Evolutionary conservation across 805 yeast genomes (phyloP).

Genomic region (Myxozyma kluyveri): DNA sequence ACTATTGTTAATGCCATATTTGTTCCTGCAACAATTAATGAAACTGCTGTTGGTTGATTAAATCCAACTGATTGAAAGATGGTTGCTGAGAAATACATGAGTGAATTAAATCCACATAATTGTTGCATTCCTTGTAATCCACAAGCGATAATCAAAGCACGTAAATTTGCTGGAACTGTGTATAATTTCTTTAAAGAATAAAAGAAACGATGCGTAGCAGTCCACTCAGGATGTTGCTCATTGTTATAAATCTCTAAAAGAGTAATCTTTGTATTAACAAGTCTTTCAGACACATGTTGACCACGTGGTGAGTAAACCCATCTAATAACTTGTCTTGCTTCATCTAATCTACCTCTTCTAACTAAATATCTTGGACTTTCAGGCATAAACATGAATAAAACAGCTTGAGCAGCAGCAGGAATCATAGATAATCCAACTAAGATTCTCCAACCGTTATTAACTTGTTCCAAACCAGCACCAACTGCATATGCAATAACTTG

Average conservation of each 20-base stretch:
- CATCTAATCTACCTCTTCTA: constrained; percentile 60
- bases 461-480: constrained; percentile 78
- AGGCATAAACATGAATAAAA: constrained; percentile 78
- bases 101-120: constrained; percentile 92
- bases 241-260: constrained; percentile 49
- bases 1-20: constrained; percentile 83
- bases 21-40: constrained; percentile 89
- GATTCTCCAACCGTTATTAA: constrained; percentile 87
- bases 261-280: constrained; percentile 60
- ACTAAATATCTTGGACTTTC: constrained; percentile 93
- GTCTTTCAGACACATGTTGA: constrained; percentile 56
- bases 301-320: constrained; percentile 49
- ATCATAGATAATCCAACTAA: constrained; percentile 86
- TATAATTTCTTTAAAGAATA: constrained; percentile 38
- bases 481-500: constrained; percentile 91
- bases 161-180: constrained; percentile 56
- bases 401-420: constrained; percentile 77
- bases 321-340: constrained; percentile 64
- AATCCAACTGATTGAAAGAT: constrained; percentile 91
- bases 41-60: constrained; percentile 86
- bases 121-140: constrained; percentile 96
- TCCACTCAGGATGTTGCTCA: constrained; percentile 25
- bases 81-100: constrained; percentile 93
- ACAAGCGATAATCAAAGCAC: constrained; percentile 88
- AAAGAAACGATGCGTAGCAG: constrained; percentile 30